phyloP scores from a whole-genome alignment of 345 rosid species.

The Syzygium aqueum region DNA sequence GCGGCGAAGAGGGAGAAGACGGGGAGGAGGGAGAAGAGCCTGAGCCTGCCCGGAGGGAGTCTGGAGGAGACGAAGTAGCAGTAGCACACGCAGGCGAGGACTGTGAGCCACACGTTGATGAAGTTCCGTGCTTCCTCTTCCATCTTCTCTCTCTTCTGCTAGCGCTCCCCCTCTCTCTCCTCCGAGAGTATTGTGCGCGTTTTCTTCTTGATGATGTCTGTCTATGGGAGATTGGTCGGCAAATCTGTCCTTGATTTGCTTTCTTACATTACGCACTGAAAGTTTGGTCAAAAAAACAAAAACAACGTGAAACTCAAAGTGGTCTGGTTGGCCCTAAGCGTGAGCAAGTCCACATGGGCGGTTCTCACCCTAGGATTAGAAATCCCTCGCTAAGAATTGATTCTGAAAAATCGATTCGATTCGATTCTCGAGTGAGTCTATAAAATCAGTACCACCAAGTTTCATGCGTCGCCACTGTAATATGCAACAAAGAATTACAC shows the following conservation, averaged over 20 bases:
- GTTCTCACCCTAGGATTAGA: too few relatives aligned
- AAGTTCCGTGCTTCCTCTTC: constrained; percentile 9
- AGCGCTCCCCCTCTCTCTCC: background rate
- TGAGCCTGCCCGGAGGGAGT: constrained; percentile 10
- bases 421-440: too few relatives aligned
- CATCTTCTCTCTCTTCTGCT: background rate
- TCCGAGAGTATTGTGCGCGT: background rate
- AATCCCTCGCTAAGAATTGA: too few relatives aligned
- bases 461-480: too few relatives aligned
- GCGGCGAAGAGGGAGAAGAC: constrained; percentile 23
- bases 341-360: background rate
- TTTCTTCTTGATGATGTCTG: background rate
- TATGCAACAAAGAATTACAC: too few relatives aligned
- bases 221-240: background rate
- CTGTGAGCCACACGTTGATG: constrained; percentile 18
- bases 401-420: too few relatives aligned
- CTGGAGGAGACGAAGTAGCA: constrained; percentile 17
- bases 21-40: constrained; percentile 34
- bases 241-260: background rate
- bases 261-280: background rate
- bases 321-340: background rate
- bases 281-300: background rate
- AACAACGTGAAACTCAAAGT: background rate
- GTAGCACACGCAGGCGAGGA: constrained; percentile 10
- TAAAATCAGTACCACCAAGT: too few relatives aligned